Base-by-base conservation (phyloP, 2,329 filamentous ascomycete species). In the Neonectria ditissima region DNA sequence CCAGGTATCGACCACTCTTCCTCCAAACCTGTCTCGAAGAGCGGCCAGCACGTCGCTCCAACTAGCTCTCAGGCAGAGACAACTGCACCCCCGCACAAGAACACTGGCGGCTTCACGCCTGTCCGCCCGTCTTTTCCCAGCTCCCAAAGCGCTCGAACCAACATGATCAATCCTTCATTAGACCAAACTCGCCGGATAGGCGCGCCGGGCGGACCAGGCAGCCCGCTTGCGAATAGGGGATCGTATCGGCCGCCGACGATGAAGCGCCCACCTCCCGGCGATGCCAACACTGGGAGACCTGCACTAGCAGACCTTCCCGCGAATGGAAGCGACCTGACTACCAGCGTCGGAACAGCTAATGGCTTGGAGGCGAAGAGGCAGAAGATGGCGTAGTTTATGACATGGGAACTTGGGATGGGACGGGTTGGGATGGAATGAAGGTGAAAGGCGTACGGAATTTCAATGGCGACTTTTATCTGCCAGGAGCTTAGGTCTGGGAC, bases 1-100 rank as follows among this genome's bases (percentile, higher is more conserved):
- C 91, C 92, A 0, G 94, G 94, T 2, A 86, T 97, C 41, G 93
- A 97, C 73, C 93, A 97, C 74, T 89, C 81, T 22, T 90, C 88
- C 55, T 94, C 92, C 5, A 90, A 91, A 55, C 93, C 94, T 0
- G 80, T 97, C 2, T 86, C 85, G 4, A 86, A 85, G 65, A 84
- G 82, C 48, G 80, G 83, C 0, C 82, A 86, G 66, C 86, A 89
- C 62, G 80, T 88, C 0, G 75, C 83, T 1, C 82, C 84, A 1
- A 50, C 73, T n/a, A 73, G 60, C 66, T 75, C 70, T 65, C 77
- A 79, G 56, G 56, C 69, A 41, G n/a, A 18, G 9, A 41, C 37
- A 20, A 41, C 57, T 32, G 58, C 59, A 41, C 63, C 65, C n/a
- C 57, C 68, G 13, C 63, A 65, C n/a, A 56, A 70, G 24, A 74